A percentile compares a stretch with the other conserved stretches of the same genome.
Conservation (phyloP, 495 filamentous ascomycete genomes). For the Hamigera avellanea region DNA sequence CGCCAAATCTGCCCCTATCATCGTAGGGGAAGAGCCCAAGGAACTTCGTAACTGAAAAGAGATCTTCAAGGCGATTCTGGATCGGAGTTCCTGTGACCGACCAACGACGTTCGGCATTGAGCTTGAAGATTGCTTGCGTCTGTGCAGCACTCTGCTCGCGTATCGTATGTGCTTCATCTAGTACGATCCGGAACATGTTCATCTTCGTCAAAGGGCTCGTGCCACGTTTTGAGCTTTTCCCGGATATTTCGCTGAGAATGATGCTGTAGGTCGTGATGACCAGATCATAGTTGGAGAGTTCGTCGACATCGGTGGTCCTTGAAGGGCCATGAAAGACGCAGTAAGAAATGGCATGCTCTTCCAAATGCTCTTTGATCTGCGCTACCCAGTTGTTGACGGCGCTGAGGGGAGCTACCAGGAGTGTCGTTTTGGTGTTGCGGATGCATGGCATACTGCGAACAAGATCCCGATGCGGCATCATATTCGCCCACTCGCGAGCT, state of each 20-base stretch:
- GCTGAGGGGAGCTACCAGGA: slow-evolving; percentile 85
- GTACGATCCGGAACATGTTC: slow-evolving; percentile 88
- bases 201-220: slow-evolving; percentile 57
- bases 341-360: slow-evolving; percentile 44
- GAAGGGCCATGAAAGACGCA: slow-evolving; percentile 79
- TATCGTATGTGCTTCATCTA: slow-evolving; percentile 94
- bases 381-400: slow-evolving; percentile 87
- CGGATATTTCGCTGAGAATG: slow-evolving; percentile 63
- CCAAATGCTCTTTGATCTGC: slow-evolving; percentile 74
- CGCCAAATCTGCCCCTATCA: slow-evolving; percentile 57
- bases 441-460: slow-evolving; percentile 33
- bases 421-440: slow-evolving; percentile 62
- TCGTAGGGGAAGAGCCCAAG: slow-evolving; percentile 79
- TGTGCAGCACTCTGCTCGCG: slow-evolving; percentile 70
- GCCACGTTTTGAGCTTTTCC: slow-evolving; percentile 45
- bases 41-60: slow-evolving; percentile 84
- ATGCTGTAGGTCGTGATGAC: slow-evolving; percentile 89
- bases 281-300: slow-evolving; percentile 64
- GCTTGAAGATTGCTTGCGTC: slow-evolving; percentile 71
- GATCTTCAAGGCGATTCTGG: slow-evolving; percentile 85
- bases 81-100: slow-evolving; percentile 90
- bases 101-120: slow-evolving; percentile 78
- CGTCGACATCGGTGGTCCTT: slow-evolving; percentile 51
- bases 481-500: slow-evolving; percentile 41
- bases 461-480: slow-evolving; percentile 15